A percentile compares a stretch with the other conserved stretches of the same genome.
These are phyloP conservation scores for Podospora pseudoanserina DNA, from an alignment of 495 filamentous ascomycete species.

Conservation along the genomic window DNA sequence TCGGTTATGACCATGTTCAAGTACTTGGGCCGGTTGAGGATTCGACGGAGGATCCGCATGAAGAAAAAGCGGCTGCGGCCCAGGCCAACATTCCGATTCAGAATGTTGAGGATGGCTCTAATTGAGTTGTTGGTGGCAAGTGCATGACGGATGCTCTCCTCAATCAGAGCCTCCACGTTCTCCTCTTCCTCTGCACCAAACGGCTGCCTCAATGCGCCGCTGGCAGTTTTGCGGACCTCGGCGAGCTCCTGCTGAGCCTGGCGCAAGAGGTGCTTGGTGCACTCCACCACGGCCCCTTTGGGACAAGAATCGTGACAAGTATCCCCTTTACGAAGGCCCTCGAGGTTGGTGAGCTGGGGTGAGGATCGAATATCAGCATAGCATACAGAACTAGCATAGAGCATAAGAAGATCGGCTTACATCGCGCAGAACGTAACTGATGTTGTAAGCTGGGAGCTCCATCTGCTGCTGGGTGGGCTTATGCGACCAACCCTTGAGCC, in stretches of 20 bases:
- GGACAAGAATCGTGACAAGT: background rate
- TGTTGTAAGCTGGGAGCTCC: background rate
- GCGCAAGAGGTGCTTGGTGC: background rate
- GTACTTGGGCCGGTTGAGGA: background rate
- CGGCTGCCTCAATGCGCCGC: background rate
- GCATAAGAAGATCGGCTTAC: background rate
- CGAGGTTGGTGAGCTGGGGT: background rate
- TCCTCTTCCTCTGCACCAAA: background rate
- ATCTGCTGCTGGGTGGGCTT: background rate
- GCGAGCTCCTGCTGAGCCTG: background rate
- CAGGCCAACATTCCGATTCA: background rate
- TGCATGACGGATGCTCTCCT: background rate
- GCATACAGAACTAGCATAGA: background rate
- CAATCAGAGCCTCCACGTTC: background rate
- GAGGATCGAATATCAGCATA: background rate
- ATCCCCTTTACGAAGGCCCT: background rate
- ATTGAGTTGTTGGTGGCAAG: background rate
- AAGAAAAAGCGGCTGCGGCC: background rate
- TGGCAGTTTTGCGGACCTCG: background rate
- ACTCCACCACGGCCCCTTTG: background rate
- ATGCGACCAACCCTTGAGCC: background rate
- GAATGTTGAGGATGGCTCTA: background rate
- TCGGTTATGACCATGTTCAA: background rate
- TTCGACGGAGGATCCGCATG: background rate
- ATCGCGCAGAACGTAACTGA: background rate